Base-by-base conservation (phyloP, 2,329 filamentous ascomycete species). In the Colletotrichum horii region DNA sequence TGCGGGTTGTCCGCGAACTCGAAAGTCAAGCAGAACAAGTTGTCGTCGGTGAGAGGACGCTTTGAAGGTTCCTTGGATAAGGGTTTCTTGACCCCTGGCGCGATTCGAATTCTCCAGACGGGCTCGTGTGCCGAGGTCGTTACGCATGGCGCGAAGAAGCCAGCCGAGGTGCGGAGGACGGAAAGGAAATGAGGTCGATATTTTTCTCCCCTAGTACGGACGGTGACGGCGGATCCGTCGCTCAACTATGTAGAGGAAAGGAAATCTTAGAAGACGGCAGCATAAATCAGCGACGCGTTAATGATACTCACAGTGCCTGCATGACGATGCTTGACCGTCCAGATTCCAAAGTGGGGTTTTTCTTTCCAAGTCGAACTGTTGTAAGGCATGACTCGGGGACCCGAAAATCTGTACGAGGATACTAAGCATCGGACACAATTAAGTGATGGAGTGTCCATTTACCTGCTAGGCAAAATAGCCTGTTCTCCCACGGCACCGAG, bases 101-200 rank as follows among this genome's bases (percentile, higher is more conserved):
- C 48, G 6, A 43, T 36, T 34, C 71, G 71, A 6, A 66, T 24
- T 15, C 43, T 64, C 67, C 71, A 71, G 19, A 74, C 16, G 1
- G 38, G 68, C 24, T 74, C 56, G 32, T 69, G 52, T 6, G 36
- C 67, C 1, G 71, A 71, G 6, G 67, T 71, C 8, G 71, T 36
- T 28, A 74, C 66, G 24, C 71, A 74, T 8, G 71, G 71, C 15
- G 69, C 19, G n/a, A 74, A 71, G n/a, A 74, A 43, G 4, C 34
- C 34, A 3, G 60, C 48, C 24, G 67, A 71, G 7, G 67, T 74
- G 60, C 71, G 60, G 8, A 74, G 30, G 11, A 71, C 60, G n/a
- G 67, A 70, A 1, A 74, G 67, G 6, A 65, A 74, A 15, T 52
- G 30, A 16, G 38, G 30, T 14, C 34, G 19, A 9, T 61, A 26